phyloP scores from a whole-genome alignment of 1,139 yeast species.

The Spathaspora sp. region DNA sequence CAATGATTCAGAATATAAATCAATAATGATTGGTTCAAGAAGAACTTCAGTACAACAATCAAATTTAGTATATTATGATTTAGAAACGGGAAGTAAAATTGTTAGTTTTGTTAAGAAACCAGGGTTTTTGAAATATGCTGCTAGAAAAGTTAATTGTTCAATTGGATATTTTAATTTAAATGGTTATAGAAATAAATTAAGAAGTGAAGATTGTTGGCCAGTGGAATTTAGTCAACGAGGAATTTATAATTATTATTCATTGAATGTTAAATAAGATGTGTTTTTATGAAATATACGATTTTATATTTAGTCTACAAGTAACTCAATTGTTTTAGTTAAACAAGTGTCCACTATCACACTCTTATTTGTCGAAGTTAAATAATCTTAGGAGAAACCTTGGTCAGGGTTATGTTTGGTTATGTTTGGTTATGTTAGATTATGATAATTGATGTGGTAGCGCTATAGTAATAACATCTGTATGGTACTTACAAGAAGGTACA shows the following conservation, averaged over 20 bases:
- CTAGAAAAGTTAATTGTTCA: slow-evolving; percentile 59
- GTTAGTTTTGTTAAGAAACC: slow-evolving; percentile 58
- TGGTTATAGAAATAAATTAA: slow-evolving; percentile 31
- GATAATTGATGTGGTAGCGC: too few relatives aligned
- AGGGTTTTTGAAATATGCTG: slow-evolving; percentile 59
- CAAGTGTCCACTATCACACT: too few relatives aligned
- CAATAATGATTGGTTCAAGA: slow-evolving; percentile 22
- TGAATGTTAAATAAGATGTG: slow-evolving; percentile 34
- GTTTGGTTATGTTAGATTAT: too few relatives aligned
- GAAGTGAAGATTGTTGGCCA: slow-evolving; percentile 59
- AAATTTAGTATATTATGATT: slow-evolving; percentile 55
- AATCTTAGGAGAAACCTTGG: too few relatives aligned
- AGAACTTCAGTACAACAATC: slow-evolving; percentile 13
- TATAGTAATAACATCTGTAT: too few relatives aligned
- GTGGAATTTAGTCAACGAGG: slow-evolving; percentile 66
- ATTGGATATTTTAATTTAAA: slow-evolving; percentile 49
- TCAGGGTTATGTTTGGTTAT: too few relatives aligned
- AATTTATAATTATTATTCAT: slow-evolving; percentile 67
- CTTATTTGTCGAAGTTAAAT: too few relatives aligned
- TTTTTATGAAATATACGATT: background rate
- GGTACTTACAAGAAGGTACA: too few relatives aligned
- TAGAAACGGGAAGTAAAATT: slow-evolving; percentile 65
- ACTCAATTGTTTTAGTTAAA: too few relatives aligned
- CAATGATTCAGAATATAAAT: slow-evolving; percentile 32
- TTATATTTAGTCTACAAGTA: background rate